A percentile compares a stretch with the other conserved stretches of the same genome.
phyloP scores from a whole-genome alignment of 768 basidiomycete species.

The Trichaptum fuscoviolaceum region DNA sequence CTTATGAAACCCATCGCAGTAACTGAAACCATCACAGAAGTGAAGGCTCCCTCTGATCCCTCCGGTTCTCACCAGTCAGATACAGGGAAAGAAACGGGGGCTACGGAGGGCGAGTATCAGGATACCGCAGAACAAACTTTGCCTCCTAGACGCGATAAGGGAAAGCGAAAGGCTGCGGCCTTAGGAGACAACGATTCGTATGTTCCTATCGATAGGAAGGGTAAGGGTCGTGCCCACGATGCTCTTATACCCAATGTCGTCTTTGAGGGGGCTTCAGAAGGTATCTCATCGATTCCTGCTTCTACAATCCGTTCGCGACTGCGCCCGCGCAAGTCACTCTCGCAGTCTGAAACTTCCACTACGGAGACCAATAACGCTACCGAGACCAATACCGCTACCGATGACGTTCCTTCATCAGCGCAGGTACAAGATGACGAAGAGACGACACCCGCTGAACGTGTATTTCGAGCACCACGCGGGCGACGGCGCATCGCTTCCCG shows the following conservation, averaged over 20 bases:
- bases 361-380: background rate
- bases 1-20: constrained; percentile 41
- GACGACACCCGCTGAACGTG: background rate
- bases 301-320: constrained; percentile 50
- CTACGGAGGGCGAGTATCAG: background rate
- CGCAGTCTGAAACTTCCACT: background rate
- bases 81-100: background rate
- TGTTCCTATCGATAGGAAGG: background rate
- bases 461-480: background rate
- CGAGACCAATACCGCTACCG: background rate
- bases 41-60: background rate
- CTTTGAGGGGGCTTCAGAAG: background rate
- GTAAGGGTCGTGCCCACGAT: background rate
- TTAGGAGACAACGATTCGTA: background rate
- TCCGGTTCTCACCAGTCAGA: background rate
- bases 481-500: background rate
- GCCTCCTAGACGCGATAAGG: background rate
- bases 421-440: constrained; percentile 1
- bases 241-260: background rate
- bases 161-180: background rate
- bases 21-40: constrained; percentile 4
- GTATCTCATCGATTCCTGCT: background rate
- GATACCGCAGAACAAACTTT: background rate
- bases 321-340: constrained; percentile 33
- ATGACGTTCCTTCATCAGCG: background rate